Evolutionary conservation across 208 protist genomes (phyloP).

Genomic region (Leishmania turanica): DNA sequence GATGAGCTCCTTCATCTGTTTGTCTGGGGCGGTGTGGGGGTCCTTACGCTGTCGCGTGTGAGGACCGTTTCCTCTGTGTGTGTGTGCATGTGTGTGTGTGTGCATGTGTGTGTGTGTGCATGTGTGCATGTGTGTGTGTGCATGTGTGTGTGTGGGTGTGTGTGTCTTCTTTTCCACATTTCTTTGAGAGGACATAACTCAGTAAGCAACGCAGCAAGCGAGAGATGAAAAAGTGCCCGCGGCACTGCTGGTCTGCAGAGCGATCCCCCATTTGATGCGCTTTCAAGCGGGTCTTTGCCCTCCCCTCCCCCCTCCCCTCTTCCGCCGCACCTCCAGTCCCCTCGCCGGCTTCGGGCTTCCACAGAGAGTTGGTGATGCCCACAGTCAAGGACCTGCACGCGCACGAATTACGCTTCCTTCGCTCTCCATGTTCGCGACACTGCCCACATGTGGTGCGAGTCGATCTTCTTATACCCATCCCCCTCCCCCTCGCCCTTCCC

Average conservation of each 20-base stretch:
- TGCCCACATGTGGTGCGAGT: no score
- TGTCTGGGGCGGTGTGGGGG: no score
- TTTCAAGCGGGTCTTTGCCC: not conserved
- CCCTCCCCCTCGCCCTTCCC: no score
- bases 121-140: not conserved
- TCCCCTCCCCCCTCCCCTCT: not conserved
- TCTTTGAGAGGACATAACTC: not conserved
- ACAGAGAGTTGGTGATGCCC: not conserved
- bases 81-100: not conserved
- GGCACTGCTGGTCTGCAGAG: not conserved
- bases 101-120: not conserved
- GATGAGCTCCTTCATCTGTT: no score
- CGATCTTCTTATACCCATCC: no score
- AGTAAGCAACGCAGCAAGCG: not conserved
- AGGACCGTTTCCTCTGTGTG: not conserved
- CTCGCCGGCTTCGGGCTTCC: not conserved
- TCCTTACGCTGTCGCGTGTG: not conserved
- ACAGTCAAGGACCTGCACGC: no score
- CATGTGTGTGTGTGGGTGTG: not conserved
- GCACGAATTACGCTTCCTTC: no score
- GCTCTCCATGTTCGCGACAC: no score
- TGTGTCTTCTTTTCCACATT: not conserved
- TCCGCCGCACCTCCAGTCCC: no score
- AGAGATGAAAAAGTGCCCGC: not conserved
- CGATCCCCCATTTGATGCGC: not conserved